Evolutionary conservation across 306 rosid species (phyloP), one percentile per base, ranked within the genome.

Genomic region (Vigna radiata): DNA sequence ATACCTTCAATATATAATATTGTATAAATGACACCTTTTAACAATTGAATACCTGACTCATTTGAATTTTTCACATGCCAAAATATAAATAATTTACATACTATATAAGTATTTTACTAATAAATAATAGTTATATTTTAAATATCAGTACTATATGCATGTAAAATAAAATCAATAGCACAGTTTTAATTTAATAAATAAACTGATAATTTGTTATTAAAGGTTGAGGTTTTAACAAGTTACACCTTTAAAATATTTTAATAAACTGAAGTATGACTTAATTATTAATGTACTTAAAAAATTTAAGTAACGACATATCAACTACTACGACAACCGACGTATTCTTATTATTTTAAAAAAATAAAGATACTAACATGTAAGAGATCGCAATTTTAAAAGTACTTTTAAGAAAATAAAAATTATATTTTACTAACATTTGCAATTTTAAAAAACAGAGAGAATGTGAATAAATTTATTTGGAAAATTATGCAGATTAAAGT

Each of bases 401-500:
- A 39, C 15, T 12, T 61, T 31, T 15, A 61, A 31, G 2, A 31
- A 31, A 31, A 27, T 7, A 5, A 15, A 27, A 31, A 0, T 3
- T 15, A 61, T 61, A 60, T 29, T 60, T 55, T 36, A 36, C 18
- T 14, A 29, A 27, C 68, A 31, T 31, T 7, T 4, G 4, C 8
- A 15, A 2, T 62, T 33, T 4, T 7, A 15, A 16, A 7, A 62
- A 16, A 16, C 0, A 6, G 4, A 4, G 48, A n/a, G 8, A n/a
- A 6, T 37, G 10, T n/a, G 8, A n/a, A 37, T 16, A 36, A 62
- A 33, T 15, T 18, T 2, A 63, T 8, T 65, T 39, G 21, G 1
- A 23, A 58, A 70, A 27, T 69, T 55, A 63, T 1, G 48, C 3
- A 74, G 68, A 75, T 74, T 59, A 71, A 59, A 63, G 50, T 27